Percentiles rank a stretch among this genome's conserved stretches.
Evolutionary conservation across 805 yeast species (phyloP).

Genomic region (Candida boidinii): DNA sequence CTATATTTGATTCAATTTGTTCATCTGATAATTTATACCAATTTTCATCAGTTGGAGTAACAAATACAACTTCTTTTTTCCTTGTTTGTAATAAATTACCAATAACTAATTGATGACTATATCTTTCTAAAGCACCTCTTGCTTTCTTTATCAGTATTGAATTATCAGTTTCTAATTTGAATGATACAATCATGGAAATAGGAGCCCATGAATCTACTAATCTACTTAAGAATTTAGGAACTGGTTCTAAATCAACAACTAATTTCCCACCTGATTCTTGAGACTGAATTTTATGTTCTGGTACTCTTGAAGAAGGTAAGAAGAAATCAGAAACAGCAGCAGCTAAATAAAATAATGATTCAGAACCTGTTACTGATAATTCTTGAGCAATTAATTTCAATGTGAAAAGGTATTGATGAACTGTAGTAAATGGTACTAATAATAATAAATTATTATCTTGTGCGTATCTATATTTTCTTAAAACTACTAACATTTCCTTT

Average conservation of each 20-base stretch:
- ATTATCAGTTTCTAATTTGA: conserved; percentile 86
- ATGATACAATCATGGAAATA: conserved; percentile 86
- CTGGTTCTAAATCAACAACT: conserved; percentile 84
- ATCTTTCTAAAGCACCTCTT: conserved; percentile 67
- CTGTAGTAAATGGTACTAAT: conserved; percentile 85
- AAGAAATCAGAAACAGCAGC: conserved; percentile 98
- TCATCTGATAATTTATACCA: conserved; percentile 46
- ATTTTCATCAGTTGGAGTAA: conserved; percentile 35
- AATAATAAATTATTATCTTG: conserved; percentile 46
- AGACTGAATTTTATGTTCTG: conserved; percentile 93
- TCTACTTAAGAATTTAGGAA: conserved; percentile 85
- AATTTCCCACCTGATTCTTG: conserved; percentile 63
- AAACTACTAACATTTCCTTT: conserved; percentile 49
- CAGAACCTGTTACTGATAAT: conserved; percentile 44
- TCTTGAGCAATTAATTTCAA: conserved; percentile 56
- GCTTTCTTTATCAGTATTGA: conserved; percentile 68
- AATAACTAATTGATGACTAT: conserved; percentile 89
- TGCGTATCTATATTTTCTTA: conserved; percentile 46
- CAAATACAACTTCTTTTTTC: conserved; percentile 82
- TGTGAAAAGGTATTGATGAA: conserved; percentile 87
- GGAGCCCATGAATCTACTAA: conserved; percentile 94
- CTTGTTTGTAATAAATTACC: conserved; percentile 89
- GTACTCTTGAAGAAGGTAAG: conserved; percentile 74
- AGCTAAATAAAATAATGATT: conserved; percentile 77
- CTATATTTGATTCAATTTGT: conserved; percentile 32